Evolutionary conservation across 1,139 yeast genomes (phyloP).

Genomic region (Taphrina populina): DNA sequence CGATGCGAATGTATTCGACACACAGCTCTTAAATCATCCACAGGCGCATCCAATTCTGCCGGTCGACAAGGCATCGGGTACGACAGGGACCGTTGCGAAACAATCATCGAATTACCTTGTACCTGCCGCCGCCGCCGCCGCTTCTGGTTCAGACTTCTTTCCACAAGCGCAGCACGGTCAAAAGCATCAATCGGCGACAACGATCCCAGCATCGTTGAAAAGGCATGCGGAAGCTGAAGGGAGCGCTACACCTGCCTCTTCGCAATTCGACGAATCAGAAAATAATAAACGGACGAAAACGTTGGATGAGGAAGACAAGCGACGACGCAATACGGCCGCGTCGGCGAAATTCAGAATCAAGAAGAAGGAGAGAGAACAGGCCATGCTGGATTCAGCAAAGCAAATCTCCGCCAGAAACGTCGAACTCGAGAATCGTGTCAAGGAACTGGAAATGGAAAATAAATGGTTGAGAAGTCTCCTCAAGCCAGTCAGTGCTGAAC

Average conservation of each 20-base stretch:
- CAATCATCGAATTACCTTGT: constrained; percentile 3
- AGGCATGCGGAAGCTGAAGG: constrained; percentile 11
- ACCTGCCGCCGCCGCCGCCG: background rate
- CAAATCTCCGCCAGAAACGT: constrained; percentile 63
- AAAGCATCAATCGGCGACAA: background rate
- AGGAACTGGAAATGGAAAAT: constrained; percentile 80
- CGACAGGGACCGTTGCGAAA: background rate
- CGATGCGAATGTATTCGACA: background rate
- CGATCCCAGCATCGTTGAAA: background rate
- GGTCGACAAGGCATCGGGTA: background rate
- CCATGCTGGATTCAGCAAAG: constrained; percentile 67
- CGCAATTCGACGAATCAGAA: constrained; percentile 3
- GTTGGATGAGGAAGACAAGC: constrained; percentile 58
- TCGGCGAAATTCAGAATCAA: constrained; percentile 76
- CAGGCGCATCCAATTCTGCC: background rate
- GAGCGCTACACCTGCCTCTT: constrained; percentile 3
- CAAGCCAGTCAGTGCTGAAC: constrained; percentile 23
- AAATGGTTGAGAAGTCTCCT: constrained; percentile 72
- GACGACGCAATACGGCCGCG: constrained; percentile 77
- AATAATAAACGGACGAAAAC: constrained; percentile 19
- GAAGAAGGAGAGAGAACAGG: constrained; percentile 79
- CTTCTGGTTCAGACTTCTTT: background rate
- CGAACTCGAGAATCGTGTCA: constrained; percentile 60
- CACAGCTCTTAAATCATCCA: constrained; percentile 1
- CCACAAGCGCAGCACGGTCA: background rate